Conservation (phyloP, 2,329 filamentous ascomycete genomes). For the Pezicula carpinea region DNA sequence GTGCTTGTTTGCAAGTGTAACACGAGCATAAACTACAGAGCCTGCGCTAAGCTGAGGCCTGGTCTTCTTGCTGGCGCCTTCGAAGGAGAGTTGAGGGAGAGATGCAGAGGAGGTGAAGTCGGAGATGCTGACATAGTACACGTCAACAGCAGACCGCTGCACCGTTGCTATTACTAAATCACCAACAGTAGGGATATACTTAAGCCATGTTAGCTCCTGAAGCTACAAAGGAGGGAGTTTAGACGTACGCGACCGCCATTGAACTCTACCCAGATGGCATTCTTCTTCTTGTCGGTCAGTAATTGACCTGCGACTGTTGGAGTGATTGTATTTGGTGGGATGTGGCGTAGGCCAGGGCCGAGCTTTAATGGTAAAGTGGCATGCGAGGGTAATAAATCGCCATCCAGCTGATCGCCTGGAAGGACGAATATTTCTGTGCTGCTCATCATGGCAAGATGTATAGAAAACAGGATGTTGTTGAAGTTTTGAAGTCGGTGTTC, state of each 20-base stretch:
- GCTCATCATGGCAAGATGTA: constrained; percentile 3
- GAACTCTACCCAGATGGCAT: constrained; percentile 72
- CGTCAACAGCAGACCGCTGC: constrained; percentile 68
- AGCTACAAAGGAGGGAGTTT: background rate
- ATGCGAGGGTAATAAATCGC: constrained; percentile 61
- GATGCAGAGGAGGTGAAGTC: constrained; percentile 59
- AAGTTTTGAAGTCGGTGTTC: constrained; percentile 7
- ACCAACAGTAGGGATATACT: constrained; percentile 76
- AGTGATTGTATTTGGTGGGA: constrained; percentile 69
- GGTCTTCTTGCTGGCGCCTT: constrained; percentile 87
- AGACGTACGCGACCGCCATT: constrained; percentile 61
- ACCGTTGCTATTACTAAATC: constrained; percentile 89
- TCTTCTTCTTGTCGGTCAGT: constrained; percentile 65
- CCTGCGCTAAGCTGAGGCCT: constrained; percentile 71
- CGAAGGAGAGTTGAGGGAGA: constrained; percentile 87
- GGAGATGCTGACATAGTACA: constrained; percentile 75
- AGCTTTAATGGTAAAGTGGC: constrained; percentile 70
- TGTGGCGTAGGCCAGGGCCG: constrained; percentile 78
- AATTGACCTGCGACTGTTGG: constrained; percentile 65
- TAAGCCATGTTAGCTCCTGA: constrained; percentile 14
- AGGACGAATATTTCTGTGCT: constrained; percentile 61
- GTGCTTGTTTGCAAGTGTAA: constrained; percentile 71
- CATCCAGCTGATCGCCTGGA: constrained; percentile 73
- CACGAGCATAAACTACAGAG: constrained; percentile 82
- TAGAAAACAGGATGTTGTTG: background rate